These are phyloP conservation scores for Hygrocybe punicea DNA, from an alignment of 768 basidiomycete species.

Conservation along the genomic window DNA sequence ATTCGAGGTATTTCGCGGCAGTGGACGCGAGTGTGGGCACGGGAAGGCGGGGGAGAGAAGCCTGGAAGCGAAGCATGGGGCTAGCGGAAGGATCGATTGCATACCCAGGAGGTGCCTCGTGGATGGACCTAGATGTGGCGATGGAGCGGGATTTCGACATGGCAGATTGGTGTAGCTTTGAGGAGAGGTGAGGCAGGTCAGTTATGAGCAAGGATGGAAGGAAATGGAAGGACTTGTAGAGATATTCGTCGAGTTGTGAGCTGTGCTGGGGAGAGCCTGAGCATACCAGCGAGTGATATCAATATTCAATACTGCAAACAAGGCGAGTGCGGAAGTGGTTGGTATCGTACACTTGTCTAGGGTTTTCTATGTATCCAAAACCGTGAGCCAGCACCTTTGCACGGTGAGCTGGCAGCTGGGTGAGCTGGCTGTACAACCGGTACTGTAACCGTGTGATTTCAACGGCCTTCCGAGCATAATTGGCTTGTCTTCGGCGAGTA, in stretches of 20 bases:
- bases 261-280: neutral
- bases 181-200: neutral
- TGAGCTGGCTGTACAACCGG: neutral
- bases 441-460: neutral
- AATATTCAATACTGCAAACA: neutral
- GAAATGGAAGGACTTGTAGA: neutral
- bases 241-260: neutral
- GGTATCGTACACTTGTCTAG: neutral
- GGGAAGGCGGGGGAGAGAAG: conserved; percentile 72
- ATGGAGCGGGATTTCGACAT: conserved; percentile 4
- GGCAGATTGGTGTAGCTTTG: neutral
- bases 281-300: neutral
- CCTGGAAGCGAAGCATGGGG: conserved; percentile 72
- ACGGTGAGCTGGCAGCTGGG: neutral
- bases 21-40: conserved; percentile 84
- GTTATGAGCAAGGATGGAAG: neutral
- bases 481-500: no score
- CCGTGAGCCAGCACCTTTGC: no score
- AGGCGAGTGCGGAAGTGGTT: neutral
- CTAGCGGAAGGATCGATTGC: conserved; percentile 52
- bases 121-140: neutral
- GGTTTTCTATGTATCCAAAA: neutral
- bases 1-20: conserved; percentile 82
- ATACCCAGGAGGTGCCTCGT: conserved; percentile 3
- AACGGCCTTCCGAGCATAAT: neutral